These are phyloP conservation scores for Annulohypoxylon nitens DNA, from an alignment of 495 filamentous ascomycete genomes.

Conservation along the genomic window DNA sequence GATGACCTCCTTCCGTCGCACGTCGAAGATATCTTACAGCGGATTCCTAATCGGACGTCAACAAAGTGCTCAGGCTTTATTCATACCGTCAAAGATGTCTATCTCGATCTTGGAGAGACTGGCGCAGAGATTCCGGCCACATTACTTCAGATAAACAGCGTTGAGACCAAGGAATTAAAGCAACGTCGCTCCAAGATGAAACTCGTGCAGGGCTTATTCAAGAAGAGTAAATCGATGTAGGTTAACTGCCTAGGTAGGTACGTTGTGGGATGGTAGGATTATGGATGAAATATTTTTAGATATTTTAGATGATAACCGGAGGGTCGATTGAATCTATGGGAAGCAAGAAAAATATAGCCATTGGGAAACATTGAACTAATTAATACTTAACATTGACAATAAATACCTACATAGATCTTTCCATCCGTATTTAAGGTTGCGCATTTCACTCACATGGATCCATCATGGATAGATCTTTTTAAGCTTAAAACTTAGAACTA, in stretches of 20 bases:
- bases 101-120: slow-evolving; percentile 20
- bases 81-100: slow-evolving; percentile 22
- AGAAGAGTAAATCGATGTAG: slow-evolving; percentile 13
- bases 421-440: too few species aligned
- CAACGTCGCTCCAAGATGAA: slow-evolving; percentile 6
- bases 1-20: slow-evolving; percentile 35
- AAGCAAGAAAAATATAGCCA: too few species aligned
- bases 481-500: too few species aligned
- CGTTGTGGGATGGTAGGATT: too few species aligned
- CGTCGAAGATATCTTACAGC: slow-evolving; percentile 35
- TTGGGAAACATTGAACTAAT: too few species aligned
- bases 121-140: slow-evolving; percentile 25
- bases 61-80: slow-evolving; percentile 16
- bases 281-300: too few species aligned
- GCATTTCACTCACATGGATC: too few species aligned
- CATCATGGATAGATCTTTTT: too few species aligned
- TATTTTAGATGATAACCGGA: too few species aligned
- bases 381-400: background rate
- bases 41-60: slow-evolving; percentile 28
- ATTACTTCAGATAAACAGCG: slow-evolving; percentile 26
- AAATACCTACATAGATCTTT: too few species aligned
- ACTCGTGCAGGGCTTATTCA: slow-evolving; percentile 20
- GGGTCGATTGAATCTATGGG: too few species aligned
- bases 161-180: background rate
- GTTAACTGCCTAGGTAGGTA: background rate